Percentiles rank a stretch among this genome's conserved stretches.
phyloP scores from a whole-genome alignment of 495 filamentous ascomycete genomes.

The Penicillium desertorum region DNA sequence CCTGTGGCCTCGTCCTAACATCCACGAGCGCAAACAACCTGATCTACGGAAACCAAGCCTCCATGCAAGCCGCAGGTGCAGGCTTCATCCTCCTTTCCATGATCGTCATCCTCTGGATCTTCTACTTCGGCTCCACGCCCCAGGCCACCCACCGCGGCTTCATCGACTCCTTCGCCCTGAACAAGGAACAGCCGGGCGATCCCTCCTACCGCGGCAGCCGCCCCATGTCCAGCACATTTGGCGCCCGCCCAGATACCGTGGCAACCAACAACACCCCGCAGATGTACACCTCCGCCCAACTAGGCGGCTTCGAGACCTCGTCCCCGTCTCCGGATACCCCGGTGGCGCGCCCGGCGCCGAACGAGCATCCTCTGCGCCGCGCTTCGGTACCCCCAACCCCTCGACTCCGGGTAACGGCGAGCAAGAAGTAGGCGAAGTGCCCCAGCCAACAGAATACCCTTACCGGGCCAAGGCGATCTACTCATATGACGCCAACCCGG shows the following conservation, averaged over 20 bases:
- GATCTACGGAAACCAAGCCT: slow-evolving; percentile 66
- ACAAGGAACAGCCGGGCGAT: slow-evolving; percentile 68
- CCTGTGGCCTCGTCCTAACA: slow-evolving; percentile 76
- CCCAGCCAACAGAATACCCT: slow-evolving; percentile 87
- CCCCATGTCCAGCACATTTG: slow-evolving; percentile 49
- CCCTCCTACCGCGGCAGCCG: slow-evolving; percentile 62
- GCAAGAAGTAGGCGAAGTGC: slow-evolving; percentile 59
- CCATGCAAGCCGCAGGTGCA: slow-evolving; percentile 83
- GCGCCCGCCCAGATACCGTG: slow-evolving; percentile 75
- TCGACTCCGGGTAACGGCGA: slow-evolving; percentile 17
- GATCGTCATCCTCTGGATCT: slow-evolving; percentile 95
- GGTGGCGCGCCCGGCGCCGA: slow-evolving; percentile 61
- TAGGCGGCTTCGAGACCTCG: slow-evolving; percentile 94
- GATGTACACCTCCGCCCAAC: slow-evolving; percentile 94
- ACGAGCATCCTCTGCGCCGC: slow-evolving; percentile 57
- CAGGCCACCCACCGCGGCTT: slow-evolving; percentile 85
- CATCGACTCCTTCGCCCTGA: slow-evolving; percentile 91
- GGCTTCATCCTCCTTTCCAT: slow-evolving; percentile 96
- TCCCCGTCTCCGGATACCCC: slow-evolving; percentile 78
- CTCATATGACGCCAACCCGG: slow-evolving; percentile 96
- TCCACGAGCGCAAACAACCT: slow-evolving; percentile 79
- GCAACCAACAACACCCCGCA: slow-evolving; percentile 77
- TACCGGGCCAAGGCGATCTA: slow-evolving; percentile 98
- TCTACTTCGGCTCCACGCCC: slow-evolving; percentile 94
- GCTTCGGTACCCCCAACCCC: slow-evolving; percentile 48